Conservation (phyloP, 345 rosid species). For the Mangifera indica region DNA sequence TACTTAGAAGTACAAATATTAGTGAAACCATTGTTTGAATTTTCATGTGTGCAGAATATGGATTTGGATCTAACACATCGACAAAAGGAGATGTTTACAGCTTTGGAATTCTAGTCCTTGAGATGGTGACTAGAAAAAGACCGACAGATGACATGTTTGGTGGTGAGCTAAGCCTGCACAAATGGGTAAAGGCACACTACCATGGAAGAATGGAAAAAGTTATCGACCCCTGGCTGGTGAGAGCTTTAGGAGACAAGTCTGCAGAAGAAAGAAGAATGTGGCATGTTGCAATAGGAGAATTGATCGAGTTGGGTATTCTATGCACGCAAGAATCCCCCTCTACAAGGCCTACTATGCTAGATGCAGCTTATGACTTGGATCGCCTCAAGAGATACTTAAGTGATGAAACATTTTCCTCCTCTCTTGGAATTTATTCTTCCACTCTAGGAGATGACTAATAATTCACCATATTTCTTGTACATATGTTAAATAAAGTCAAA, state of each 20-base stretch:
- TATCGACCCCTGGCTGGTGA: constrained; percentile 43
- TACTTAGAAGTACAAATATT: not conserved
- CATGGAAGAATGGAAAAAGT: constrained; percentile 39
- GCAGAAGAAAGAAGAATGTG: constrained; percentile 48
- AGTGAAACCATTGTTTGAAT: not conserved
- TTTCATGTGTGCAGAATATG: constrained; percentile 41
- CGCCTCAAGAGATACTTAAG: constrained; percentile 52
- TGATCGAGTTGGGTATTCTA: constrained; percentile 54
- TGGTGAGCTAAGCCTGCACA: constrained; percentile 42
- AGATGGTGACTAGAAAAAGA: constrained; percentile 53
- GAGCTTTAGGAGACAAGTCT: constrained; percentile 39
- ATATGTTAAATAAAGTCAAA: not conserved
- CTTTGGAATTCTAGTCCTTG: constrained; percentile 56
- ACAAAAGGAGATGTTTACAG: constrained; percentile 60
- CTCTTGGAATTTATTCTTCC: constrained; percentile 54
- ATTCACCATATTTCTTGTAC: constrained; percentile 2
- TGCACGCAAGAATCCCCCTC: constrained; percentile 60
- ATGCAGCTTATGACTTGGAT: constrained; percentile 55
- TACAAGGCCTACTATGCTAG: constrained; percentile 57
- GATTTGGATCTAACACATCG: constrained; percentile 45
- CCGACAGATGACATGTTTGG: constrained; percentile 54
- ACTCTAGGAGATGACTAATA: constrained; percentile 36
- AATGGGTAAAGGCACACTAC: constrained; percentile 47
- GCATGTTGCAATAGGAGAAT: constrained; percentile 45
- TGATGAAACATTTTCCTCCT: constrained; percentile 51